Evolutionary conservation across 2,329 filamentous ascomycete genomes (phyloP).

Genomic region (Fusarium xylarioides): DNA sequence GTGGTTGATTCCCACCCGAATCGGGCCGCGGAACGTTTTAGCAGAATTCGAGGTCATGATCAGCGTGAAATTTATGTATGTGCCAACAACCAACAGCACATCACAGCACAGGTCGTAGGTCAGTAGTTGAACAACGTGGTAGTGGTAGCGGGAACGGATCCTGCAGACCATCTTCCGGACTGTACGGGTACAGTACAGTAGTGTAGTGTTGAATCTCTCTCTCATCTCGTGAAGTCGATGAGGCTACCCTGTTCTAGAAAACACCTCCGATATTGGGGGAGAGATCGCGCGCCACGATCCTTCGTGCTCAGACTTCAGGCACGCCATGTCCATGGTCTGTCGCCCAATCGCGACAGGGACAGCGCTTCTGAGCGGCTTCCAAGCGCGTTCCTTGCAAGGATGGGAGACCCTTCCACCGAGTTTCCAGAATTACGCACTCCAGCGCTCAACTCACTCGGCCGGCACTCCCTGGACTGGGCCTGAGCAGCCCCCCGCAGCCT

Average conservation of each 20-base stretch:
- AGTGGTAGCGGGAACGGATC: constrained; percentile 18
- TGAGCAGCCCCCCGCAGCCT: constrained; percentile 7
- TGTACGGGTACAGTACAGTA: not conserved
- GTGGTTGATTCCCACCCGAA: constrained; percentile 25
- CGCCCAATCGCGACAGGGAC: constrained; percentile 21
- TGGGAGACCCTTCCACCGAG: constrained; percentile 25
- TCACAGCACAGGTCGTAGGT: constrained; percentile 1
- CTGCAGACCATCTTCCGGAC: constrained; percentile 23
- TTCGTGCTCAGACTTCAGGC: constrained; percentile 4
- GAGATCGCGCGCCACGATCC: constrained; percentile 37
- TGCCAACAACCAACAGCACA: not conserved
- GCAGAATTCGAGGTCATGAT: constrained; percentile 23
- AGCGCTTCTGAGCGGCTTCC: constrained; percentile 35
- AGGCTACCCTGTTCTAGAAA: constrained; percentile 39
- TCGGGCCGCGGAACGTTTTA: constrained; percentile 38
- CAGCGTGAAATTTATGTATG: not conserved
- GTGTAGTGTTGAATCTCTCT: constrained; percentile 5
- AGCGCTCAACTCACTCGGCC: constrained; percentile 23
- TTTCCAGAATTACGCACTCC: constrained; percentile 35
- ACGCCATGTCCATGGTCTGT: constrained; percentile 1
- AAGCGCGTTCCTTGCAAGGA: constrained; percentile 39
- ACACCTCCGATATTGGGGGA: constrained; percentile 32
- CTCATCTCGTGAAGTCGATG: constrained; percentile 13
- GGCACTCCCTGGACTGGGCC: constrained; percentile 11
- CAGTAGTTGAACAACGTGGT: constrained; percentile 37